A percentile compares a stretch with the other conserved stretches of the same genome.
phyloP scores from a whole-genome alignment of 192 early-diverging fungal genomes.

The Chytriomyces sp. region DNA sequence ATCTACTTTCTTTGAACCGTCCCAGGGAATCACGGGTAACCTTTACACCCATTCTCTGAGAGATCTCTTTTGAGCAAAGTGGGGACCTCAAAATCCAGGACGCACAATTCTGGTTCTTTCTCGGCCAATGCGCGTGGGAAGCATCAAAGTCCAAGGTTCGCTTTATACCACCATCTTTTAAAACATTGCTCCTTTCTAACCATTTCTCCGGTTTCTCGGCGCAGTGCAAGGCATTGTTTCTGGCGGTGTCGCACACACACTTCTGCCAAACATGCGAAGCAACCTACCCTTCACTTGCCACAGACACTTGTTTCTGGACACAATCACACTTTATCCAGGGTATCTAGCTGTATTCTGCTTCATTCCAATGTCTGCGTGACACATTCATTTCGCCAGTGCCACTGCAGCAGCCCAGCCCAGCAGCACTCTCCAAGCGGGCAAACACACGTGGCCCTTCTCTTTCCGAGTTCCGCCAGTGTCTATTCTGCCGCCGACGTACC shows the following conservation, averaged over 20 bases:
- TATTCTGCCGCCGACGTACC: slow-evolving; percentile 38
- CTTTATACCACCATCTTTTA: too few relatives aligned
- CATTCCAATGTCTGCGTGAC: background rate
- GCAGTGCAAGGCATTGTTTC: slow-evolving; percentile 31
- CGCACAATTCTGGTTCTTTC: slow-evolving; percentile 20
- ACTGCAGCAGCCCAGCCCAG: background rate
- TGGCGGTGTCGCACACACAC: slow-evolving; percentile 18
- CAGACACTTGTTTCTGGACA: slow-evolving; percentile 33
- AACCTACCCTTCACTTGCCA: slow-evolving; percentile 1
- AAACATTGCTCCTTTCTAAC: too few relatives aligned
- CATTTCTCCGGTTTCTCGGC: too few relatives aligned
- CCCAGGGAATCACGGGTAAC: slow-evolving; percentile 28
- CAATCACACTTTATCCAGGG: slow-evolving; percentile 25
- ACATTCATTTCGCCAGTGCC: background rate
- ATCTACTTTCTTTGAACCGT: slow-evolving; percentile 35
- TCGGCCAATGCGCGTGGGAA: background rate
- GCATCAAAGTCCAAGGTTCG: slow-evolving; percentile 21
- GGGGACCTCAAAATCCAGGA: slow-evolving; percentile 8
- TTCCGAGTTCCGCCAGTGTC: slow-evolving; percentile 37
- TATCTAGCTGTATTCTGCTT: background rate
- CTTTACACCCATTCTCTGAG: background rate
- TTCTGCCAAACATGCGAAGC: slow-evolving; percentile 1
- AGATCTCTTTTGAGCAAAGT: background rate
- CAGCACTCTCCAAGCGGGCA: slow-evolving; percentile 10
- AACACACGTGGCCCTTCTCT: slow-evolving; percentile 39